Evolutionary conservation across 345 rosid species (phyloP).

Genomic region (Gynandropsis gynandra): DNA sequence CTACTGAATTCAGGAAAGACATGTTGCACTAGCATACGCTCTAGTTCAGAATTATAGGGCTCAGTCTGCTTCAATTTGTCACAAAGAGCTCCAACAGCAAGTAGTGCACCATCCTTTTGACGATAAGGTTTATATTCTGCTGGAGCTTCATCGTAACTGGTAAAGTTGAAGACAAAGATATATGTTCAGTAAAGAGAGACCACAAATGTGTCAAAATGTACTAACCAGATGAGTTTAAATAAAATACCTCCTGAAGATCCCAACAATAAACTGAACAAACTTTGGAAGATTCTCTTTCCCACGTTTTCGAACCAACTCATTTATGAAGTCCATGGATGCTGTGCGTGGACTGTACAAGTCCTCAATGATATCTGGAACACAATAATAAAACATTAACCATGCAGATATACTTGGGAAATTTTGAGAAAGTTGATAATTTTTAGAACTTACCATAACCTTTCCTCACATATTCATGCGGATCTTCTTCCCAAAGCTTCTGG

Average conservation of each 20-base stretch:
- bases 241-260: slow-evolving; percentile 66
- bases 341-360: slow-evolving; percentile 98
- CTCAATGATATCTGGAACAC: slow-evolving; percentile 84
- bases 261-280: slow-evolving; percentile 76
- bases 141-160: slow-evolving; percentile 76
- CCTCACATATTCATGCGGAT: slow-evolving; percentile 98
- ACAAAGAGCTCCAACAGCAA: slow-evolving; percentile 97
- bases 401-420: background rate
- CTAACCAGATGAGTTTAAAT: slow-evolving; percentile 20
- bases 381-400: slow-evolving; percentile 20
- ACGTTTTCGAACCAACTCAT: slow-evolving; percentile 91
- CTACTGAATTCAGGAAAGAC: slow-evolving; percentile 86
- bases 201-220: slow-evolving; percentile 1
- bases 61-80: slow-evolving; percentile 94
- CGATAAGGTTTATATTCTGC: slow-evolving; percentile 68
- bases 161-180: slow-evolving; percentile 16
- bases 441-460: slow-evolving; percentile 91
- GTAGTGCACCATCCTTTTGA: slow-evolving; percentile 96
- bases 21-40: slow-evolving; percentile 84
- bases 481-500: slow-evolving; percentile 99
- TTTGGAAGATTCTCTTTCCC: slow-evolving; percentile 90
- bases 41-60: slow-evolving; percentile 84
- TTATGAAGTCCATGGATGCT: slow-evolving; percentile 96
- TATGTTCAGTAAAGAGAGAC: background rate
- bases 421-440: slow-evolving; percentile 2